Evolutionary conservation across 2,329 filamentous ascomycete species (phyloP).

Genomic region (Lecanosticta acicola): DNA sequence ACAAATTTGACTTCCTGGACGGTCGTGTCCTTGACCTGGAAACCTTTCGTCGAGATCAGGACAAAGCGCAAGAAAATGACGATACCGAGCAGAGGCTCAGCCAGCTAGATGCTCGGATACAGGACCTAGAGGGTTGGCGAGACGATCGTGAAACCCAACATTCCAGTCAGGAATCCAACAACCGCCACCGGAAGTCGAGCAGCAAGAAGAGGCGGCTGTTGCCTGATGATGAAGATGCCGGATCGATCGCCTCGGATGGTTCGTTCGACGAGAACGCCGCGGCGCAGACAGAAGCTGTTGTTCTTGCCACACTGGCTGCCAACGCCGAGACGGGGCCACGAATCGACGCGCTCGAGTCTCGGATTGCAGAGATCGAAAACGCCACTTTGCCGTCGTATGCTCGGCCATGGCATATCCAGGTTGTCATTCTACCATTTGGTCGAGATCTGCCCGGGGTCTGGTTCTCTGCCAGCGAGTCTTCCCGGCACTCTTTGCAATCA

Average conservation of each 20-base stretch:
- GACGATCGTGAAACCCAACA: conserved; percentile 16
- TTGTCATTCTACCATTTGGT: conserved; percentile 68
- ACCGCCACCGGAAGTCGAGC: conserved; percentile 24
- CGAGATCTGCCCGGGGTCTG: conserved; percentile 49
- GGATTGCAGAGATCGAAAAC: conserved; percentile 52
- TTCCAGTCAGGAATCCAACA: conserved; percentile 27
- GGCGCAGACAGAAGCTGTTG: conserved; percentile 31
- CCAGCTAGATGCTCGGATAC: conserved; percentile 55
- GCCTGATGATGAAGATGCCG: conserved; percentile 27
- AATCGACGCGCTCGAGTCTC: conserved; percentile 45
- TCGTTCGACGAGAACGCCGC: conserved; percentile 33
- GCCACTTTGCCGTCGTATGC: conserved; percentile 53
- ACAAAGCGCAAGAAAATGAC: conserved; percentile 27
- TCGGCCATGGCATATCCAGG: conserved; percentile 68
- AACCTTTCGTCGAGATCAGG: conserved; percentile 37
- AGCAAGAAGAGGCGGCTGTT: conserved; percentile 31
- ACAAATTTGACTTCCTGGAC: conserved; percentile 62
- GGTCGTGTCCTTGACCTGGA: conserved; percentile 65
- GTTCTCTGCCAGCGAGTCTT: conserved; percentile 41
- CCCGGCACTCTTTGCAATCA: conserved; percentile 32
- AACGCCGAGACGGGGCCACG: conserved; percentile 39
- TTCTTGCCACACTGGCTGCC: conserved; percentile 31
- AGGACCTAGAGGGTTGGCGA: conserved; percentile 57
- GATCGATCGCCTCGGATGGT: conserved; percentile 39
- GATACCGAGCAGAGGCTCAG: conserved; percentile 34